phyloP scores from a whole-genome alignment of 768 basidiomycete species.

The Podaxis carcinomalis region DNA sequence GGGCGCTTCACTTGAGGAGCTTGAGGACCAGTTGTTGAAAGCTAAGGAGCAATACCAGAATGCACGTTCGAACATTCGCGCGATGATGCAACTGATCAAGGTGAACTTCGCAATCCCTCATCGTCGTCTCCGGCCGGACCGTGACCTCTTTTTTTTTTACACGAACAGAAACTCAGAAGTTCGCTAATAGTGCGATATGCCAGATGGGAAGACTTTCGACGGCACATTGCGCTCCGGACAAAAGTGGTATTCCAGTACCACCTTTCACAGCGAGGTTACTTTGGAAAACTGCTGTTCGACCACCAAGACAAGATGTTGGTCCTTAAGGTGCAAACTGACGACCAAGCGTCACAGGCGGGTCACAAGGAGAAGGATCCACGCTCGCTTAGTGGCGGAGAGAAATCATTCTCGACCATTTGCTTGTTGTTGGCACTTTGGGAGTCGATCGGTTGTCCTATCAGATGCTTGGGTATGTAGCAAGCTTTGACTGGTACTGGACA shows the following conservation, averaged over 20 bases:
- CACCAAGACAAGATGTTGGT: constrained; percentile 61
- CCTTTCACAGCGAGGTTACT: constrained; percentile 83
- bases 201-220: constrained; percentile 86
- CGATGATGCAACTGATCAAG: constrained; percentile 62
- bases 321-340: constrained; percentile 83
- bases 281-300: constrained; percentile 85
- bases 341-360: constrained; percentile 57
- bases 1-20: constrained; percentile 73
- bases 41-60: constrained; percentile 55
- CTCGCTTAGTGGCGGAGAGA: constrained; percentile 90
- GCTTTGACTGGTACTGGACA: neutral
- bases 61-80: constrained; percentile 58
- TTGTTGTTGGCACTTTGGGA: constrained; percentile 95
- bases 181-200: constrained; percentile 63
- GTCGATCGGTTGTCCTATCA: constrained; percentile 87
- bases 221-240: constrained; percentile 85
- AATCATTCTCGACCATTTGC: constrained; percentile 95
- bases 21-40: constrained; percentile 67
- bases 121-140: neutral
- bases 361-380: constrained; percentile 77
- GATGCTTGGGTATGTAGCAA: constrained; percentile 70
- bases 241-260: constrained; percentile 79
- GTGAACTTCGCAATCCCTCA: constrained; percentile 32
- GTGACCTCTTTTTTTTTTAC: neutral
- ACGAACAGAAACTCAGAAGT: constrained; percentile 53